Evolutionary conservation across 257 asterid species (phyloP).

Genomic region (Striga asiatica): DNA sequence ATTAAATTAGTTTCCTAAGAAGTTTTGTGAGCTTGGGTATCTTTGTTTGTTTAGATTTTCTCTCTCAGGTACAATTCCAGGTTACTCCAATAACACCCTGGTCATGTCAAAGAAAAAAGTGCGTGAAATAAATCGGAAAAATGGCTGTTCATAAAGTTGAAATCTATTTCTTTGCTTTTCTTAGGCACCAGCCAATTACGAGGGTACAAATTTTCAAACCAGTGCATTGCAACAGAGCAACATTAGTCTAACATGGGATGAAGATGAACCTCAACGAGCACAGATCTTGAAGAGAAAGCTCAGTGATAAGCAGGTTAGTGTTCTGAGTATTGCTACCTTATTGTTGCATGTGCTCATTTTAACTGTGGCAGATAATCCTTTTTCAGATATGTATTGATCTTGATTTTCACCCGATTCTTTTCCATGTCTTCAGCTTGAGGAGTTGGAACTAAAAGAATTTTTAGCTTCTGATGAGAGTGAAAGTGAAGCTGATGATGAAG

Average conservation of each 20-base stretch:
- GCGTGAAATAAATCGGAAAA: neutral
- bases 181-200: constrained; percentile 72
- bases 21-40: neutral
- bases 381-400: too few species aligned
- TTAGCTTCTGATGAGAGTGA: constrained; percentile 86
- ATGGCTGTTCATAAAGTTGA: neutral
- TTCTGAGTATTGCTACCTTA: too few species aligned
- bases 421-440: constrained; percentile 47
- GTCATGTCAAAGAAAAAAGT: neutral
- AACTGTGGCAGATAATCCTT: too few species aligned
- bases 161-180: neutral
- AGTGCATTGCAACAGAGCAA: constrained; percentile 86
- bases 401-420: neutral
- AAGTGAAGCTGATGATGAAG: constrained; percentile 53
- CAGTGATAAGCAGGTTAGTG: constrained; percentile 61
- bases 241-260: constrained; percentile 84
- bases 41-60: neutral
- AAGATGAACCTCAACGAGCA: constrained; percentile 81
- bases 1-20: neutral
- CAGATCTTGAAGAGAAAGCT: constrained; percentile 58
- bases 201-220: constrained; percentile 77
- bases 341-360: neutral
- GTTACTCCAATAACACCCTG: neutral
- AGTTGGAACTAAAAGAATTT: constrained; percentile 60
- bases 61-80: neutral